These are phyloP conservation scores for Yamadazyma epiphylla DNA, from an alignment of 1,139 yeast species.

Conservation along the genomic window DNA sequence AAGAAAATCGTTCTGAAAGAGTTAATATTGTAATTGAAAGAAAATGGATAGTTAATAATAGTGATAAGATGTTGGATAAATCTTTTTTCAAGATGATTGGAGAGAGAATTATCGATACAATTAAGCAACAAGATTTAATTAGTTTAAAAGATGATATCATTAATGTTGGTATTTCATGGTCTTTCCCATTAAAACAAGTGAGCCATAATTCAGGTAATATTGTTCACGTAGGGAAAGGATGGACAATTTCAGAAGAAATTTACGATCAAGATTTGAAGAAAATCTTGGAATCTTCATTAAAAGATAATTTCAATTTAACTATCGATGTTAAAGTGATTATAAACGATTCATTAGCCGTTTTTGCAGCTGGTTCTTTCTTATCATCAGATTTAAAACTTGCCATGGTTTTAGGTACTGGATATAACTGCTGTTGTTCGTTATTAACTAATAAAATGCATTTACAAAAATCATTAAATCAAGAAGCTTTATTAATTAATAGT, in stretches of 20 bases:
- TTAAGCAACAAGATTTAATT: conserved; percentile 24
- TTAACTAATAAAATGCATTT: conserved; percentile 18
- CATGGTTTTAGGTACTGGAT: conserved; percentile 45
- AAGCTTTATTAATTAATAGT: conserved; percentile 30
- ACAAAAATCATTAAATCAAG: conserved; percentile 20
- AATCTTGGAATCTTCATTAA: conserved; percentile 32
- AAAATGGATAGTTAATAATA: conserved; percentile 40
- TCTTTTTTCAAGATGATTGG: conserved; percentile 42
- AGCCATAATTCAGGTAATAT: conserved; percentile 43
- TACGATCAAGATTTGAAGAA: conserved; percentile 38
- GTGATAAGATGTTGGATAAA: conserved; percentile 32
- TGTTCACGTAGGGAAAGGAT: conserved; percentile 50
- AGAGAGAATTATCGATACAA: conserved; percentile 26
- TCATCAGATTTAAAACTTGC: conserved; percentile 38
- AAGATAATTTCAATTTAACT: conserved; percentile 18
- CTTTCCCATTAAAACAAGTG: conserved; percentile 50
- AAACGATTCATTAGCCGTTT: conserved; percentile 47
- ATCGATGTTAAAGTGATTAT: conserved; percentile 33
- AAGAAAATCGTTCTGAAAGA: conserved; percentile 15
- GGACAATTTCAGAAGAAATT: conserved; percentile 36
- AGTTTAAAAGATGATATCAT: conserved; percentile 15
- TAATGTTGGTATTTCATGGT: conserved; percentile 54
- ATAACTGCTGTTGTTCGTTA: conserved; percentile 41
- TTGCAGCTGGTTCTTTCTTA: conserved; percentile 42
- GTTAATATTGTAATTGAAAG: conserved; percentile 29